phyloP scores from a whole-genome alignment of 345 rosid species.

The Hirschfeldia incana region DNA sequence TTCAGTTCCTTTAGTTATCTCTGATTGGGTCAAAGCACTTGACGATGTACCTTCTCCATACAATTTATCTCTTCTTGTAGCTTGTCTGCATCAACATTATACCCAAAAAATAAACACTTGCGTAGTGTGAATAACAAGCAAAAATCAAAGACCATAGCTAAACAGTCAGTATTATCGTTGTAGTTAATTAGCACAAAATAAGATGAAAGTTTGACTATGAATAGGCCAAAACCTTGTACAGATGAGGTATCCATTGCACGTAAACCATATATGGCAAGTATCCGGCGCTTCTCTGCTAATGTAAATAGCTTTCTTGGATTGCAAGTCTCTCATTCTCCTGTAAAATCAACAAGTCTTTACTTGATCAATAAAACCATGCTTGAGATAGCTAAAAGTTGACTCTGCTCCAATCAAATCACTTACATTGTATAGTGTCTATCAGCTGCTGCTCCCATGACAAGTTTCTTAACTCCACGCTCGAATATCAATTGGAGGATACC shows the following conservation, averaged over 20 bases:
- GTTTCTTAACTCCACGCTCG: constrained; percentile 50
- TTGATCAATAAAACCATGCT: neutral
- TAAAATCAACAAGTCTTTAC: neutral
- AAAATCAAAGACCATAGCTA: constrained; percentile 1
- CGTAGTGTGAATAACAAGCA: constrained; percentile 19
- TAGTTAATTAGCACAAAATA: too few species aligned
- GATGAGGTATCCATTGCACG: constrained; percentile 60
- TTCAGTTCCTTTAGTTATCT: neutral
- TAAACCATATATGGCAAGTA: constrained; percentile 71
- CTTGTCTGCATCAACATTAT: constrained; percentile 29
- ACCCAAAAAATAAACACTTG: neutral
- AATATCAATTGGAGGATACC: constrained; percentile 63
- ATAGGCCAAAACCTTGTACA: constrained; percentile 48
- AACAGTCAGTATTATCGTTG: neutral
- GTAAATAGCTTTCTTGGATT: constrained; percentile 69
- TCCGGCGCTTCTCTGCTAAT: constrained; percentile 56
- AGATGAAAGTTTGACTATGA: neutral
- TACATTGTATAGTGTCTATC: constrained; percentile 60
- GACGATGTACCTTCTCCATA: neutral
- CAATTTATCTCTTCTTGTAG: constrained; percentile 9
- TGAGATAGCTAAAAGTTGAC: neutral
- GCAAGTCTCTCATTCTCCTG: constrained; percentile 64
- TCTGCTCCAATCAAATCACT: constrained; percentile 2
- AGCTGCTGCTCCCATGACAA: constrained; percentile 92
- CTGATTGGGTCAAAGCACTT: constrained; percentile 6